A percentile compares a stretch with the other conserved stretches of the same genome.
phyloP scores from a whole-genome alignment of 2,329 filamentous ascomycete species.

The Neofusicoccum parvum region DNA sequence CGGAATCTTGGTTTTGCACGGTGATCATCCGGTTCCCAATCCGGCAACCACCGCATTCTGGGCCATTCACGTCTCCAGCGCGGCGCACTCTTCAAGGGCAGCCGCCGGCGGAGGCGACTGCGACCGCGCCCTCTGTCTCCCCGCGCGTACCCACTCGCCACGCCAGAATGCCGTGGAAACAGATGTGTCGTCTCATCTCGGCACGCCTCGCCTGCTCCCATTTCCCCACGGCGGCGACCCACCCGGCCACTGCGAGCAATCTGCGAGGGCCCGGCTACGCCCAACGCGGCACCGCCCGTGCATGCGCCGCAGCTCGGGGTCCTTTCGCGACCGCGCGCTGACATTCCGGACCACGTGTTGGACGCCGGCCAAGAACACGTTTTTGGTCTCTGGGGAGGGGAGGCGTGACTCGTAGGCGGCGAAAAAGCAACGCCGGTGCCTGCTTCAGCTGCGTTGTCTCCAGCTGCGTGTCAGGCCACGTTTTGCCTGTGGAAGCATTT shows the following conservation, averaged over 20 bases:
- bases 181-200: not conserved
- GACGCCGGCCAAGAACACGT: not conserved
- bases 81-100: not conserved
- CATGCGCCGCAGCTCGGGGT: not conserved
- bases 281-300: constrained; percentile 6
- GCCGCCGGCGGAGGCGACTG: not conserved
- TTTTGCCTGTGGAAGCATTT: not conserved
- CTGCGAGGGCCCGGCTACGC: not conserved
- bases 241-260: not conserved
- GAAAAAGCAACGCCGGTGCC: not conserved
- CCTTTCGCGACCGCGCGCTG: not conserved
- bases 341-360: constrained; percentile 6
- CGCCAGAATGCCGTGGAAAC: constrained; percentile 7
- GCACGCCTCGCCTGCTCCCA: not conserved
- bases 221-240: constrained; percentile 2
- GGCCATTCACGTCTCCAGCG: not conserved
- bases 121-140: not conserved
- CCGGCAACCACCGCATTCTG: not conserved
- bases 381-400: not conserved
- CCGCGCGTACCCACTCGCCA: not conserved
- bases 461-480: constrained; percentile 1
- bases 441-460: not conserved
- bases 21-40: constrained; percentile 10
- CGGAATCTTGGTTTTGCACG: constrained; percentile 6
- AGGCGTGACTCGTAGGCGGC: not conserved